Base-by-base conservation (phyloP, 1,284 basidiomycete genomes). In the Leccinum holopus region DNA sequence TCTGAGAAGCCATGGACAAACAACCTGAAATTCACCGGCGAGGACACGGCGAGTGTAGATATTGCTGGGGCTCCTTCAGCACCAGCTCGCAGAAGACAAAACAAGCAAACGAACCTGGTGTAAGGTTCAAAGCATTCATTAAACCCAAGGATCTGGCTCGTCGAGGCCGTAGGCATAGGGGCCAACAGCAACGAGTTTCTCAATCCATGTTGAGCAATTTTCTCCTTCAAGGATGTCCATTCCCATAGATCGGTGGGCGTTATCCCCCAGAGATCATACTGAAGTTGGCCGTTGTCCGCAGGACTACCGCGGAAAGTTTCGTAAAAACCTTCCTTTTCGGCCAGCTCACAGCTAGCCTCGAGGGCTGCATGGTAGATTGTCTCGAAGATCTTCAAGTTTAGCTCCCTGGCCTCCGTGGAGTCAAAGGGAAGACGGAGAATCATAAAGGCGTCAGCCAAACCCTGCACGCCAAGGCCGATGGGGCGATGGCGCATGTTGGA, bases 21-120 rank as follows among this genome's bases (percentile, higher is more conserved):
- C 97, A 65, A 99, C 88, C 78, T 98, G 97, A 92, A 99, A 99
- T 82, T 99, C 97, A 62, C 97, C 97, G 47, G 97, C 96, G 53
- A 99, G 88, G n/a, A 99, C 97, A 75, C 97, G 94, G 63, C 97
- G 95, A 59, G 97, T 96, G 80, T 99, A 99, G 74, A 99, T 97
- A 83, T 98, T 99, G 75, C 94, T 95, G 60, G 25, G 62, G 49
- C 39, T 47, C 56, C 18, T 62, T 70, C 60, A 71, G 61, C 14
- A 57, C 18, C 18, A 54, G 60, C 39, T 25, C 30, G 3, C 28
- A 44, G 4, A 12, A 39, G 49, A 51, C 21, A 25, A 51, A 16
- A 28, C 28, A 10, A 18, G 52, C 61, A 30, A 55, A 74, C 61
- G 28, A 55, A 74, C 90, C 88, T 95, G 1, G 95, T 97, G 77